Evolutionary conservation across 805 yeast species (phyloP), one percentile per base, ranked within the genome.

Genomic region (Candida hungchunana): DNA sequence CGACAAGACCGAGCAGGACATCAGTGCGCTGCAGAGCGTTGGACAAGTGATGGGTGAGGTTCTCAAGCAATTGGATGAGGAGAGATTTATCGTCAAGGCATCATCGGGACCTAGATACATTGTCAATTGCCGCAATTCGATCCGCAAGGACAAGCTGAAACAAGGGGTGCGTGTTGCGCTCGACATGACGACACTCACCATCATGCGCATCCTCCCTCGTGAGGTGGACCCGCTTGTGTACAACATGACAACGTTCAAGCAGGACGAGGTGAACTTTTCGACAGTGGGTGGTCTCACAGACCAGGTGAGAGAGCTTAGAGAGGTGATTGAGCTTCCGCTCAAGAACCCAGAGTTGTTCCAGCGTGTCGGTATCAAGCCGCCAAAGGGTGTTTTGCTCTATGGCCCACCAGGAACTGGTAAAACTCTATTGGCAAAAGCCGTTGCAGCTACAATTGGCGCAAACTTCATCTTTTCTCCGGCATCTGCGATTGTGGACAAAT

Each of bases 361-460:
- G 43, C 79, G 98, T 60, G 96, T 93, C 22, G 98, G 98, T 32
- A 93, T 93, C 62, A 88, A 88, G 58, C 95, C 97, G n/a, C 98
- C 98, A 39, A 93, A 93, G 63, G 98, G 97, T 60, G 97, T 90
- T 18, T 67, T 93, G 44, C 71, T 93, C 34, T 93, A 93, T 58
- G 98, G 98, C 7, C 98, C 98, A 6, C 98, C 98, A 17, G 98
- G 98, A 54, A 93, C 98, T 0, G 97, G 98, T 57, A 90, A 90
- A 61, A 90, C 98, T 0, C 68, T 90, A 41, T 72, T 90, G 55
- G 98, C 98, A 13, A 89, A 93, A 56, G 97, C 97, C 0, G 97
- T 89, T 29, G 97, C 98, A 5, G 97, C 97, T 29, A 93, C 97
- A 5, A 87, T 93, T 55, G 97, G 97, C 37, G 97, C 97, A 24